These are phyloP conservation scores for Boechera retrofracta DNA, from an alignment of 345 rosid genomes.

Conservation along the genomic window DNA sequence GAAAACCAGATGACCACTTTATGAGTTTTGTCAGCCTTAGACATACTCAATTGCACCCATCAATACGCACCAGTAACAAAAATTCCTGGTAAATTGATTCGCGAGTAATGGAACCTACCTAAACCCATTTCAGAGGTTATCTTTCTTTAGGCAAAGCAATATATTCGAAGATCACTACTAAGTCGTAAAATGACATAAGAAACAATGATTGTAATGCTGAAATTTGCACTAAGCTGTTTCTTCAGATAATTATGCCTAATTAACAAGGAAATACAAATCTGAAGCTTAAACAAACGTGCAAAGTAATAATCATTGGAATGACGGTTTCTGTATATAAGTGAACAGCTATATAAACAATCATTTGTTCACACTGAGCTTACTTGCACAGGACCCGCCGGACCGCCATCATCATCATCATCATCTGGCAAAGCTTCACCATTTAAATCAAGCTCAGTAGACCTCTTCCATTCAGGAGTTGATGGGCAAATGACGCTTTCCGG, in stretches of 20 bases:
- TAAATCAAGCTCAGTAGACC: slow-evolving; percentile 90
- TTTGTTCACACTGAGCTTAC: slow-evolving; percentile 25
- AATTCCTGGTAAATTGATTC: slow-evolving; percentile 4
- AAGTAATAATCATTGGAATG: slow-evolving; percentile 7
- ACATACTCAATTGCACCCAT: slow-evolving; percentile 7
- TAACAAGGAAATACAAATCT: slow-evolving; percentile 2
- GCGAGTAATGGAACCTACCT: slow-evolving; percentile 13
- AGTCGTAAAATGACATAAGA: slow-evolving; percentile 5
- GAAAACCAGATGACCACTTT: slow-evolving; percentile 25
- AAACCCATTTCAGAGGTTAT: slow-evolving; percentile 17
- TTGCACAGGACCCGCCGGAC: slow-evolving; percentile 42
- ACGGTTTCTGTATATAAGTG: not conserved
- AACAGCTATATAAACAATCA: slow-evolving; percentile 10
- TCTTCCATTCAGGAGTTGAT: slow-evolving; percentile 95
- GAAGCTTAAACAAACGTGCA: not conserved
- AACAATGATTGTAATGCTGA: slow-evolving; percentile 10
- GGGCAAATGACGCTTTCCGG: slow-evolving; percentile 78
- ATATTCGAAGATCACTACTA: slow-evolving; percentile 15
- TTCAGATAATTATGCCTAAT: slow-evolving; percentile 10
- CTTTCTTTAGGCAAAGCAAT: slow-evolving; percentile 23
- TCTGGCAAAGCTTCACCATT: slow-evolving; percentile 85
- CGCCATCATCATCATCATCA: slow-evolving; percentile 50
- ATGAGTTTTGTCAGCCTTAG: slow-evolving; percentile 10
- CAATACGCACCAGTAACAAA: slow-evolving; percentile 18
- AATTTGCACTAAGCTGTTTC: not conserved